These are phyloP conservation scores for Ogataea henricii DNA, from an alignment of 805 yeast genomes.

Conservation along the genomic window DNA sequence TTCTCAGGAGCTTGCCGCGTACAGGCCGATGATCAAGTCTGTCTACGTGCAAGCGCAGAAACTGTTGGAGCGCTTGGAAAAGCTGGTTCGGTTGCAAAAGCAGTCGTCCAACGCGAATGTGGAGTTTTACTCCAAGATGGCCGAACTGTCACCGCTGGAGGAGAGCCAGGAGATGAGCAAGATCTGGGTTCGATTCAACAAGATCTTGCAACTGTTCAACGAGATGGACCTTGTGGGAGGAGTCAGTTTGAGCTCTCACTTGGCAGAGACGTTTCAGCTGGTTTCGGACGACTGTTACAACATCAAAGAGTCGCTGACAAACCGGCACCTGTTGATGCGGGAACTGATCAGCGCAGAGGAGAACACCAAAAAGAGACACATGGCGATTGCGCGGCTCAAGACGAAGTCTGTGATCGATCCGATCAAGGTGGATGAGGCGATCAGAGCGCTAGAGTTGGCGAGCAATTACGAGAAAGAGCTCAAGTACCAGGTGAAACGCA, in stretches of 20 bases:
- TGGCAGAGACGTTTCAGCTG: conserved; percentile 73
- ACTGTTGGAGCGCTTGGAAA: conserved; percentile 53
- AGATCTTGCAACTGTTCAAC: conserved; percentile 66
- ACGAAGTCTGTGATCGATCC: conserved; percentile 79
- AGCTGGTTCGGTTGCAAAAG: conserved; percentile 57
- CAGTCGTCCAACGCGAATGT: conserved; percentile 45
- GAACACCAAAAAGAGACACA: conserved; percentile 67
- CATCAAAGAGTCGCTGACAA: conserved; percentile 89
- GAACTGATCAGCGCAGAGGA: conserved; percentile 81
- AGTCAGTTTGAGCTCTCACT: conserved; percentile 67
- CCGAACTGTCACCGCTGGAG: conserved; percentile 45
- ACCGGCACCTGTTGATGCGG: conserved; percentile 89
- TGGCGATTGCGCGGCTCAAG: conserved; percentile 69
- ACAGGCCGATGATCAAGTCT: conserved; percentile 83
- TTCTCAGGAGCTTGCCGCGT: conserved; percentile 73
- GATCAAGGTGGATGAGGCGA: conserved; percentile 85
- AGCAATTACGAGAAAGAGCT: conserved; percentile 73
- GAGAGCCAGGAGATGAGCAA: conserved; percentile 67
- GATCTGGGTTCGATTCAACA: conserved; percentile 79
- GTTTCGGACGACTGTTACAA: conserved; percentile 76
- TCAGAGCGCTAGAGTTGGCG: conserved; percentile 75
- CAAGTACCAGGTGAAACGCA: conserved; percentile 74
- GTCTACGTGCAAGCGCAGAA: conserved; percentile 62
- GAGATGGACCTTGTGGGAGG: conserved; percentile 76
- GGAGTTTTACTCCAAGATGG: conserved; percentile 49